Evolutionary conservation across 2,329 filamentous ascomycete genomes (phyloP).

Genomic region (Colletotrichum sp.): DNA sequence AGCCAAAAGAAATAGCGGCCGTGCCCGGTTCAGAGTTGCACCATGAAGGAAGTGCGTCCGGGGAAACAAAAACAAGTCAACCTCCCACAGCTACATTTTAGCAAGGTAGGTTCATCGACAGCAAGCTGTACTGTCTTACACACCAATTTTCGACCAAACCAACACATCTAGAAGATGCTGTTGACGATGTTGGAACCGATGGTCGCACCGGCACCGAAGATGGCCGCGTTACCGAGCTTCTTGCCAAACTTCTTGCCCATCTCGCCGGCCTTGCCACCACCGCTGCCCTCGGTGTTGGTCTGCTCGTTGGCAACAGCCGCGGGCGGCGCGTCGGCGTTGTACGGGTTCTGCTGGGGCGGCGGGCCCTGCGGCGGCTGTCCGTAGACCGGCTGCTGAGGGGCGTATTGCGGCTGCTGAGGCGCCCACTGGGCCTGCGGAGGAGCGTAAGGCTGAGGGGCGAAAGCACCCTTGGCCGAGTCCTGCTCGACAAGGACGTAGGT

Average conservation of each 20-base stretch:
- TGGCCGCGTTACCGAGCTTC: slow-evolving; percentile 81
- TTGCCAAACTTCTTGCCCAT: slow-evolving; percentile 95
- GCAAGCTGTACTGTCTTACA: neutral
- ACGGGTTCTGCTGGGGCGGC: slow-evolving; percentile 61
- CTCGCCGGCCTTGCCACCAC: slow-evolving; percentile 70
- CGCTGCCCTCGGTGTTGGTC: slow-evolving; percentile 41
- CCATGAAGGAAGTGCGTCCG: neutral
- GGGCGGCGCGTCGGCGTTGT: slow-evolving; percentile 74
- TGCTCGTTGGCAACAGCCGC: slow-evolving; percentile 73
- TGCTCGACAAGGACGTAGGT: slow-evolving; percentile 83
- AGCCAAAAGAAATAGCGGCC: neutral
- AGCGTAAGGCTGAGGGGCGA: slow-evolving; percentile 23
- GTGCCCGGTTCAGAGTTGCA: neutral
- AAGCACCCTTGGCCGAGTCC: slow-evolving; percentile 45
- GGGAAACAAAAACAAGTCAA: neutral
- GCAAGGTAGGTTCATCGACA: neutral
- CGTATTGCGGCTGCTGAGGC: slow-evolving; percentile 21
- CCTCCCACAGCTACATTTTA: neutral
- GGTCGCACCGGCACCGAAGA: slow-evolving; percentile 92
- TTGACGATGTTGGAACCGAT: slow-evolving; percentile 91
- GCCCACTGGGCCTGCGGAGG: slow-evolving; percentile 27
- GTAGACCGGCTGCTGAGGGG: slow-evolving; percentile 37
- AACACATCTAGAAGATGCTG: slow-evolving; percentile 73
- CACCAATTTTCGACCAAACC: neutral
- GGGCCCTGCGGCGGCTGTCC: slow-evolving; percentile 47